Evolutionary conservation across 2,329 filamentous ascomycete genomes (phyloP).

Genomic region (Apiospora aurea): DNA sequence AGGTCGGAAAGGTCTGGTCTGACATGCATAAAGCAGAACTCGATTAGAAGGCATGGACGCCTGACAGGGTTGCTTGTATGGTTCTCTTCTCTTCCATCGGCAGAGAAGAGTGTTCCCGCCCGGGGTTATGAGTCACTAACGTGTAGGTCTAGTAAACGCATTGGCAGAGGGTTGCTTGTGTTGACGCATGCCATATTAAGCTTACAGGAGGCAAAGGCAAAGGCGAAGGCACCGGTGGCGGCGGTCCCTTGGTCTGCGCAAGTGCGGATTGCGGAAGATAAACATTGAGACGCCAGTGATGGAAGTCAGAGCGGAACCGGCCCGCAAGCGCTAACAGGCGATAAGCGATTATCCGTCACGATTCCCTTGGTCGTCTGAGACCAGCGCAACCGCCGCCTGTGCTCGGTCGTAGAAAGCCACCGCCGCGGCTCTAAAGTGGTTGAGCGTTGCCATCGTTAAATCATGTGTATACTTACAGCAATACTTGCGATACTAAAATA

Average conservation of each 20-base stretch:
- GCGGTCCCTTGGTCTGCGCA: not conserved
- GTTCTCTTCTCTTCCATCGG: not conserved
- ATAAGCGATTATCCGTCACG: slow-evolving; percentile 16
- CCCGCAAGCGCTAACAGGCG: slow-evolving; percentile 11
- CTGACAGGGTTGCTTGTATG: not conserved
- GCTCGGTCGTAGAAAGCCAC: not conserved
- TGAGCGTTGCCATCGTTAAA: no score
- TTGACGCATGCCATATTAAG: not conserved
- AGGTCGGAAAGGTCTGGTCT: not conserved
- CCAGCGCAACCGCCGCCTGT: no score
- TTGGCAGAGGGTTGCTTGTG: not conserved
- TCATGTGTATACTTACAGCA: no score
- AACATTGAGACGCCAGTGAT: not conserved
- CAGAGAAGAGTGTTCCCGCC: not conserved
- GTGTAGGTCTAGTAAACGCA: not conserved
- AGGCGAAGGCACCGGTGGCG: not conserved
- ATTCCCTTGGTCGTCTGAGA: not conserved
- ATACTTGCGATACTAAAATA: not conserved
- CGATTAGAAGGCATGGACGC: not conserved
- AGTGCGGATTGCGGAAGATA: not conserved
- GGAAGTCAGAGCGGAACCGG: slow-evolving; percentile 14
- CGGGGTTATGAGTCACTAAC: not conserved
- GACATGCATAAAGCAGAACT: not conserved
- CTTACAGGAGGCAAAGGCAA: not conserved
- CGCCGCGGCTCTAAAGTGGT: not conserved